Evolutionary conservation across 2,329 filamentous ascomycete genomes (phyloP), one percentile per base, ranked within the genome.

Genomic region (Chalaropsis ovoidea): DNA sequence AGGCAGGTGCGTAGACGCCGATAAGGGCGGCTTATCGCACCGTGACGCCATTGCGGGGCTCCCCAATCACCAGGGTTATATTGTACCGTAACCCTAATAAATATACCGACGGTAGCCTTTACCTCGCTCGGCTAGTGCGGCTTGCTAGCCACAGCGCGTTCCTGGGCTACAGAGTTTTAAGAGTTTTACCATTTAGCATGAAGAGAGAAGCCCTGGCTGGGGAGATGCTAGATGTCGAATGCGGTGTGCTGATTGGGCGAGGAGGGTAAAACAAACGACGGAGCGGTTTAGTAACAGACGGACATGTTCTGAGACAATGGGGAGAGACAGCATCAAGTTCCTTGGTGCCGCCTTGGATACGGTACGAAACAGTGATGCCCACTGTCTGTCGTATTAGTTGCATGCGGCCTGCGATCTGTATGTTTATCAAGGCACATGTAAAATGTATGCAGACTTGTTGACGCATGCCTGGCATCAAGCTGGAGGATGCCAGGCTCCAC

Each of bases 11-110:
- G 17, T 13, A n/a, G 1, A 35, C 27, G 17, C 24, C n/a, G 52
- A 58, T 58, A 58, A 39, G 52, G 17, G 43, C 43, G 4, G 15
- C 52, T 58, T 58, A 58, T 58, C 52, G 19, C 52, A 58, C 35
- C 52, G 52, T 58, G 52, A 35, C 27, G 52, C 27, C 24, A 19
- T 11, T 58, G 1, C 3, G 52, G 27, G 15, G 2, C 52, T 19
- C n/a, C n/a, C n/a, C n/a, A n/a, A n/a, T n/a, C n/a, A 3, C n/a
- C 17, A 58, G 27, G 52, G 52, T 19, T 58, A 4, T 47, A 52
- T 19, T 58, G 17, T 35, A 19, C 52, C 27, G 24, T n/a, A n/a
- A n/a, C n/a, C n/a, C n/a, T n/a, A n/a, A n/a, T n/a, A 43, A 52
- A 8, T 58, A 35, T 35, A 19, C 52, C 27, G 24, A 58, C 7